Conservation (phyloP, 1,139 yeast genomes). For the Hansenula sp. region DNA sequence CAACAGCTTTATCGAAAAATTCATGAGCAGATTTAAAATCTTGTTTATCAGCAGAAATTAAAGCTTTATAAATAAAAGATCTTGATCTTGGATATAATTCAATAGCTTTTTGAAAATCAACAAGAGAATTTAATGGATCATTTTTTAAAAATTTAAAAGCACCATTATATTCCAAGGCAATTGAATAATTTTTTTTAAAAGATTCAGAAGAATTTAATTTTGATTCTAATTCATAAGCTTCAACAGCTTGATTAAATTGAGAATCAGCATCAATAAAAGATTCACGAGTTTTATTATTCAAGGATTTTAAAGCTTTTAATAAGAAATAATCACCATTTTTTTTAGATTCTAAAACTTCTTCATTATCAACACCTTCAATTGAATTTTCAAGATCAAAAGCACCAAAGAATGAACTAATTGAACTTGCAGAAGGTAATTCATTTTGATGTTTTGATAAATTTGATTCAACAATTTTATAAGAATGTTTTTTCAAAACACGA, state of each 20-base stretch:
- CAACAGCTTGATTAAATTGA: slow-evolving; percentile 62
- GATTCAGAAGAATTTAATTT: slow-evolving; percentile 32
- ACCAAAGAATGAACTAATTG: slow-evolving; percentile 81
- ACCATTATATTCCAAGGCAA: slow-evolving; percentile 82
- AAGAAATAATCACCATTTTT: slow-evolving; percentile 61
- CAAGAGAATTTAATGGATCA: slow-evolving; percentile 45
- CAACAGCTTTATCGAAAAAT: slow-evolving; percentile 63
- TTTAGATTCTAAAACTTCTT: slow-evolving; percentile 29
- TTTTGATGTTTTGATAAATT: slow-evolving; percentile 48
- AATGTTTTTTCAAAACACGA: slow-evolving; percentile 76
- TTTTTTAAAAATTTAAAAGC: slow-evolving; percentile 80
- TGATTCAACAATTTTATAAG: slow-evolving; percentile 61
- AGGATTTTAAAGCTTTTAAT: slow-evolving; percentile 60
- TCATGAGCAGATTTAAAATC: slow-evolving; percentile 56
- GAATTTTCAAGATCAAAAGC: slow-evolving; percentile 37
- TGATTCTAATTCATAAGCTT: slow-evolving; percentile 35
- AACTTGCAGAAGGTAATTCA: slow-evolving; percentile 79
- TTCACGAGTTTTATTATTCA: slow-evolving; percentile 61
- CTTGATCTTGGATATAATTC: slow-evolving; percentile 72
- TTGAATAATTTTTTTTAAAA: slow-evolving; percentile 43
- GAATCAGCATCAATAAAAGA: slow-evolving; percentile 75
- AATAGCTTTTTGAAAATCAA: slow-evolving; percentile 42
- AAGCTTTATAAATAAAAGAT: slow-evolving; percentile 79
- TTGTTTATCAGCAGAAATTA: slow-evolving; percentile 74
- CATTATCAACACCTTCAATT: slow-evolving; percentile 41